Conservation (phyloP, 768 basidiomycete species). For the Collybiopsis luxurians region DNA sequence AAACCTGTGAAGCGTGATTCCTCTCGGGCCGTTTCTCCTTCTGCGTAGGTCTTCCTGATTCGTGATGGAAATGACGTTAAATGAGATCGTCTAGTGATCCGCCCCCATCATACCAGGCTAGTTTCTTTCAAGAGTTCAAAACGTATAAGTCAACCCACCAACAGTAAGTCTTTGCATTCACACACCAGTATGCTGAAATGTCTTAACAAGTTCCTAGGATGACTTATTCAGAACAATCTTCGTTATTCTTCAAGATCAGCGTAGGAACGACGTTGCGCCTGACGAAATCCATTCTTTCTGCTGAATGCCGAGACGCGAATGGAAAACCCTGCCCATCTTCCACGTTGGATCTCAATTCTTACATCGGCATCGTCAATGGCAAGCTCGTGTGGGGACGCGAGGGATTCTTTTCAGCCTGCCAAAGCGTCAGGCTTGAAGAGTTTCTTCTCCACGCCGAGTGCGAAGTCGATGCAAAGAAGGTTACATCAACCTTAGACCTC, state of each 20-base stretch:
- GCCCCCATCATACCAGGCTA: neutral
- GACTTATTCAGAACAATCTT: neutral
- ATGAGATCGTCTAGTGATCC: no score
- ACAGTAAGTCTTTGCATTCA: neutral
- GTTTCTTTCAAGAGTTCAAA: neutral
- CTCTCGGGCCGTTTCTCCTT: neutral
- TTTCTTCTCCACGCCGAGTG: neutral
- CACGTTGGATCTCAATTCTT: no score
- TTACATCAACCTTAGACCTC: neutral
- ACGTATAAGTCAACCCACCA: neutral
- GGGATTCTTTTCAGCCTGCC: neutral
- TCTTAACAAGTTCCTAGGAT: neutral
- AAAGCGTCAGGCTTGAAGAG: neutral
- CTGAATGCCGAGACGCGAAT: no score
- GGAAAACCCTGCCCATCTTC: no score
- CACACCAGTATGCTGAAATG: neutral
- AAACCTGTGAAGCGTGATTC: neutral
- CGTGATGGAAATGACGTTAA: neutral
- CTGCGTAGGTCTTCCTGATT: neutral
- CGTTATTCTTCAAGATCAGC: neutral
- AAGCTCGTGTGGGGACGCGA: slow-evolving; percentile 1
- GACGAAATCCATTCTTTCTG: neutral
- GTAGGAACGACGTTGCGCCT: neutral
- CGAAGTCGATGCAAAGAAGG: neutral
- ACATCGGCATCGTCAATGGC: slow-evolving; percentile 3